phyloP scores from a whole-genome alignment of 2,329 filamentous ascomycete genomes.

The Leptodontidium sp. region DNA sequence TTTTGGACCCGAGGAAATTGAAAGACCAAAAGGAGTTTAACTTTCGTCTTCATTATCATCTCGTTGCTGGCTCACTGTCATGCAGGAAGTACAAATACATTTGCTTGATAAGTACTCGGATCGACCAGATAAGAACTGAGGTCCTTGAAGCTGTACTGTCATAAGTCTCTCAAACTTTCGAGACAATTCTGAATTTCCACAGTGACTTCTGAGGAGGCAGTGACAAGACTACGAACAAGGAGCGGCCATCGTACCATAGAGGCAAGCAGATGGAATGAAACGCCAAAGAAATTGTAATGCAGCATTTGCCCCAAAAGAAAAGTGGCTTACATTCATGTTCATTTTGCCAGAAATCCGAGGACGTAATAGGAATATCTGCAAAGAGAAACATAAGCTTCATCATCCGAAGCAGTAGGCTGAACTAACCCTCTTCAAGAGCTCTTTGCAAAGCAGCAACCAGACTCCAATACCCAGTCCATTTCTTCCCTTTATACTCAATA shows the following conservation, averaged over 20 bases:
- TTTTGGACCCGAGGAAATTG: neutral
- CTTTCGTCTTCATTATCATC: neutral
- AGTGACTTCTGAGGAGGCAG: too few relatives aligned
- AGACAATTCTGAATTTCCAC: too few relatives aligned
- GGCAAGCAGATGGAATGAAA: neutral
- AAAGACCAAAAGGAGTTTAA: neutral
- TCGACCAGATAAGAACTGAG: neutral
- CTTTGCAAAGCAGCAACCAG: constrained; percentile 86
- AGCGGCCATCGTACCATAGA: too few relatives aligned
- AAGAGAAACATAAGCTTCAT: constrained; percentile 35
- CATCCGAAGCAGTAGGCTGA: constrained; percentile 9
- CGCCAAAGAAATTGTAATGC: neutral
- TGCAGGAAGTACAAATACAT: neutral
- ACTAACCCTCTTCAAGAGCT: constrained; percentile 83
- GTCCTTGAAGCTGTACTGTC: neutral
- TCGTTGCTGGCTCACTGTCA: neutral
- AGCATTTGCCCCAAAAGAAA: neutral
- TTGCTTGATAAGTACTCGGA: neutral
- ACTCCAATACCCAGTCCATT: constrained; percentile 96
- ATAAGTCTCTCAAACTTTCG: neutral
- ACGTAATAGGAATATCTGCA: constrained; percentile 85
- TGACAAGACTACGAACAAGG: too few relatives aligned
- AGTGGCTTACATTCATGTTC: constrained; percentile 68
- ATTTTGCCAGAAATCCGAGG: constrained; percentile 84
- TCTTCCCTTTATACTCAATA: constrained; percentile 80